Conservation (phyloP, 345 rosid genomes). For the Brassica napus region DNA sequence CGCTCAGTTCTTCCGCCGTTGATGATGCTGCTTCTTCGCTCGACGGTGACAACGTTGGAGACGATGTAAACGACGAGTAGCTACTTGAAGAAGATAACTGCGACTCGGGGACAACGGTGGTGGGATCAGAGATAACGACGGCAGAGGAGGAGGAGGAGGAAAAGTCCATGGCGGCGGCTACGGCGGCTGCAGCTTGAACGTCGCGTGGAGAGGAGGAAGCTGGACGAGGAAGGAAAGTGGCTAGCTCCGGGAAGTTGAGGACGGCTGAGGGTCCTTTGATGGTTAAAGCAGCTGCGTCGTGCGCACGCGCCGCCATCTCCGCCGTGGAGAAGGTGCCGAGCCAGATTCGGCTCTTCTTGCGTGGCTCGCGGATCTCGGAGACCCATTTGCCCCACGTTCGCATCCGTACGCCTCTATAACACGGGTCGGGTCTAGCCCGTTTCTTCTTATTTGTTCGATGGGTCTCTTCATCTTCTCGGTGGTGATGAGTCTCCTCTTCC, state of each 20-base stretch:
- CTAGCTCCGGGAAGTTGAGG: constrained; percentile 83
- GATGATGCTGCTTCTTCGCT: constrained; percentile 45
- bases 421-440: constrained; percentile 46
- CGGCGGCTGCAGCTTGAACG: constrained; percentile 87
- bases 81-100: constrained; percentile 10
- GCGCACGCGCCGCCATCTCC: constrained; percentile 98
- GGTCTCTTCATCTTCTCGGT: neutral
- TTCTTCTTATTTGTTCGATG: constrained; percentile 33
- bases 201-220: constrained; percentile 73
- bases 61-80: constrained; percentile 21
- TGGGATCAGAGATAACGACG: constrained; percentile 3
- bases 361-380: constrained; percentile 95
- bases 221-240: constrained; percentile 74
- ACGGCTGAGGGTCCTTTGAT: constrained; percentile 83
- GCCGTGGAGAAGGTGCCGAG: constrained; percentile 89
- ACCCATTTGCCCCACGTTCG: constrained; percentile 99
- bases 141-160: constrained; percentile 27
- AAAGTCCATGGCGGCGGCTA: constrained; percentile 78
- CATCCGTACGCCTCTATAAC: constrained; percentile 86
- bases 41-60: constrained; percentile 12
- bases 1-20: constrained; percentile 68
- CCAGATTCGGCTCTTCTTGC: constrained; percentile 96
- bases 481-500: neutral
- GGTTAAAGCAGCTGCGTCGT: constrained; percentile 87
- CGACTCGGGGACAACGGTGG: constrained; percentile 6